Percentiles rank a stretch among this genome's conserved stretches.
Conservation (phyloP, 2,329 filamentous ascomycete genomes). For the Aspergillus quadricinctus region DNA sequence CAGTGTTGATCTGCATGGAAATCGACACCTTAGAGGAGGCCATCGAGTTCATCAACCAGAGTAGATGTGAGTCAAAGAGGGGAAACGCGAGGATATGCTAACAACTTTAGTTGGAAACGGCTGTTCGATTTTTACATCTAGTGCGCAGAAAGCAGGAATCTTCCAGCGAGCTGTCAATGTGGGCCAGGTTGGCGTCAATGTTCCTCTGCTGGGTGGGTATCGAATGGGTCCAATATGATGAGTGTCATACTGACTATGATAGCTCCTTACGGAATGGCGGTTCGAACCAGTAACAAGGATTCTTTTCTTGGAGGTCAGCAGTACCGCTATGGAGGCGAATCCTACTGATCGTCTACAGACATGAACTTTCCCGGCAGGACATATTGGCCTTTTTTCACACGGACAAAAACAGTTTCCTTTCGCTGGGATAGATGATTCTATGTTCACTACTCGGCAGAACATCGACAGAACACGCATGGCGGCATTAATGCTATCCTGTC, state of each 20-base stretch:
- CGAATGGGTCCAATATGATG: background rate
- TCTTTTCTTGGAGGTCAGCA: constrained; percentile 23
- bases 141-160: constrained; percentile 24
- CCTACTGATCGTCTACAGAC: constrained; percentile 6
- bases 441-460: too few species aligned
- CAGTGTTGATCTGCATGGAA: constrained; percentile 33
- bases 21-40: constrained; percentile 33
- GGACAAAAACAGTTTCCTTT: constrained; percentile 20
- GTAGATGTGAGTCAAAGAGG: constrained; percentile 11
- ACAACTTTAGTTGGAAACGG: constrained; percentile 32
- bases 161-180: constrained; percentile 32
- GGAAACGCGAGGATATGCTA: background rate
- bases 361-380: constrained; percentile 19
- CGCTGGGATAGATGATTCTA: constrained; percentile 13
- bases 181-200: constrained; percentile 27
- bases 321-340: background rate
- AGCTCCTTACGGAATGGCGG: constrained; percentile 21
- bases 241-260: background rate
- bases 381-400: constrained; percentile 22
- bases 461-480: too few species aligned
- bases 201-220: constrained; percentile 23
- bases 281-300: constrained; percentile 24
- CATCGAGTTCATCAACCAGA: constrained; percentile 29
- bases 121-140: constrained; percentile 33
- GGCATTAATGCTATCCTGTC: too few species aligned